Conservation (phyloP, 1,284 basidiomycete species). For the Ceratobasidium theobromae region DNA sequence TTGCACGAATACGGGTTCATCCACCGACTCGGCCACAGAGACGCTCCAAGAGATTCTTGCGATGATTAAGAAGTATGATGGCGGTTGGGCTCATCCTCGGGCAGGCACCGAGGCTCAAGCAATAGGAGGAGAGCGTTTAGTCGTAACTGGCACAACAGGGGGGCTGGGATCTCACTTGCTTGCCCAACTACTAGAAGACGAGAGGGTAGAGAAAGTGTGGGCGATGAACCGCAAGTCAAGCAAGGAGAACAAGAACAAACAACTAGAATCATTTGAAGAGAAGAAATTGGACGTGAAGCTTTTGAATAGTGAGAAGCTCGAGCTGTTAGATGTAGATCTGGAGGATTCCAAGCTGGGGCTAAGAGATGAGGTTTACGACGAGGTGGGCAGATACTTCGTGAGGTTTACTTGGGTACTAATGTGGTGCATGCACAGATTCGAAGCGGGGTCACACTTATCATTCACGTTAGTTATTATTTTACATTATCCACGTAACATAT, state of each 20-base stretch:
- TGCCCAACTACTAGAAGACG: conserved; percentile 37
- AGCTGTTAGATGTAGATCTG: conserved; percentile 39
- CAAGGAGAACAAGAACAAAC: not conserved
- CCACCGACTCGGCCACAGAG: too few species aligned
- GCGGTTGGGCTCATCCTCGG: not conserved
- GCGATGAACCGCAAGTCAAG: conserved; percentile 31
- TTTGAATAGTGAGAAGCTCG: conserved; percentile 28
- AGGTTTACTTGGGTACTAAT: not conserved
- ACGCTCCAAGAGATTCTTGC: too few species aligned
- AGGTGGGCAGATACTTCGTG: conserved; percentile 38
- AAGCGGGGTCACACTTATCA: conserved; percentile 42
- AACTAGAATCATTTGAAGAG: conserved; percentile 31
- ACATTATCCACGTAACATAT: not conserved
- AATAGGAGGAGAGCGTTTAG: conserved; percentile 31
- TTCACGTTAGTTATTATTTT: conserved; percentile 39
- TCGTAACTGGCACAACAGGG: conserved; percentile 46
- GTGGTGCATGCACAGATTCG: conserved; percentile 1
- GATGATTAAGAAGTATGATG: too few species aligned
- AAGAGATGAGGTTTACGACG: conserved; percentile 36
- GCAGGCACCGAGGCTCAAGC: too few species aligned
- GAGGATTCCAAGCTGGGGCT: conserved; percentile 39
- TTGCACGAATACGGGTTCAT: too few species aligned
- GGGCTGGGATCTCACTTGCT: conserved; percentile 43
- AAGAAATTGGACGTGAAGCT: conserved; percentile 3
- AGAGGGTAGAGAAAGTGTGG: conserved; percentile 29